Conservation (phyloP, 2,329 filamentous ascomycete species). For the Pseudogymnoascus sp. region DNA sequence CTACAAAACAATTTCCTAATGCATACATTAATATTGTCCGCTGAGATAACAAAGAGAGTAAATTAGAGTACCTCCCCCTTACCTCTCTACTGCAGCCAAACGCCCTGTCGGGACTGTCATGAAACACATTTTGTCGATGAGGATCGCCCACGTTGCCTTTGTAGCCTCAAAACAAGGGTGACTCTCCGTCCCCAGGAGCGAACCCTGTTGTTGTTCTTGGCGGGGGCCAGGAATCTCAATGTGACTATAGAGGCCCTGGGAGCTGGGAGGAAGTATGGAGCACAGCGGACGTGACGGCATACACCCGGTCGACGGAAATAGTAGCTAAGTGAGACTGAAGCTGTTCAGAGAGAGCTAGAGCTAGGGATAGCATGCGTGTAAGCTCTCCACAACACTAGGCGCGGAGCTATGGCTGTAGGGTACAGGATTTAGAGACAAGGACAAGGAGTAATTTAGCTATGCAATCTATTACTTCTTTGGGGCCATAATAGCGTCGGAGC, state of each 20-base stretch:
- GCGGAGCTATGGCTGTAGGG: background rate
- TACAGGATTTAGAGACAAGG: background rate
- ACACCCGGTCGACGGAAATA: background rate
- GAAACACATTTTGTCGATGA: background rate
- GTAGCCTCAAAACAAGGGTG: background rate
- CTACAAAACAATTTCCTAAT: background rate
- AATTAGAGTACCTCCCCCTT: background rate
- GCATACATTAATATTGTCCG: background rate
- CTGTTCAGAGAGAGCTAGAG: background rate
- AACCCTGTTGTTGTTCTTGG: background rate
- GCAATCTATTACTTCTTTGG: background rate
- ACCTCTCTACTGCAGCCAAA: background rate
- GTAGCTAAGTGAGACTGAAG: background rate
- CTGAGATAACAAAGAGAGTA: background rate
- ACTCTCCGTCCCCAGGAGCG: background rate
- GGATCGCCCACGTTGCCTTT: background rate
- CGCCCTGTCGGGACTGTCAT: background rate
- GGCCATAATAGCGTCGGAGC: background rate
- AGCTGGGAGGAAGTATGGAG: background rate
- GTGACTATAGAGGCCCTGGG: background rate
- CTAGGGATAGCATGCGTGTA: background rate
- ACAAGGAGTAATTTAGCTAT: background rate
- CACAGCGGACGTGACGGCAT: background rate
- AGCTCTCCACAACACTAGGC: background rate
- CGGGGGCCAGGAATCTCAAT: background rate